Percentiles rank a stretch among this genome's conserved stretches.
phyloP scores from a whole-genome alignment of 805 yeast species.

The Suhomyces sp. region DNA sequence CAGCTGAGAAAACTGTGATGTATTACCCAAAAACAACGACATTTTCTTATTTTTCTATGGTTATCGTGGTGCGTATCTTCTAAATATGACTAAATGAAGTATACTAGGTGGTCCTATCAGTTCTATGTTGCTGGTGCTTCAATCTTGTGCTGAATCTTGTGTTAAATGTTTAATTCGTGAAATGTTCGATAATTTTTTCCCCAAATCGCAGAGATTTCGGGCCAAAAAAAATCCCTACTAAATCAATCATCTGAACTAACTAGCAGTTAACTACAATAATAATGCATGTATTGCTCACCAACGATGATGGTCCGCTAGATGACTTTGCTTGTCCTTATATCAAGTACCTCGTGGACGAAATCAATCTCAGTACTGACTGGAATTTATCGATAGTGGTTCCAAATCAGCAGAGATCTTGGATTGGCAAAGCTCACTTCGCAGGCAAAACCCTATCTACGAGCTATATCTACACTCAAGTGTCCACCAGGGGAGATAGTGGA shows the following conservation, averaged over 20 bases:
- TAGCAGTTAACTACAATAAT: background rate
- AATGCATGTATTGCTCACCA: constrained; percentile 65
- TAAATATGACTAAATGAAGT: background rate
- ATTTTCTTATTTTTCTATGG: constrained; percentile 27
- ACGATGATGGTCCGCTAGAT: constrained; percentile 95
- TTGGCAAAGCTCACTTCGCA: constrained; percentile 94
- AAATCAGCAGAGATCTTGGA: constrained; percentile 87
- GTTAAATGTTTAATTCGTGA: background rate
- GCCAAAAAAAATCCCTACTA: background rate
- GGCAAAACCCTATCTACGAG: constrained; percentile 60
- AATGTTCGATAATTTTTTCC: background rate
- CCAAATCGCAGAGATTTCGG: background rate
- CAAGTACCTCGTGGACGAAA: constrained; percentile 72
- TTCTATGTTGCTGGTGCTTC: background rate
- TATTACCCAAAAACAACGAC: constrained; percentile 61
- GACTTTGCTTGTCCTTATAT: constrained; percentile 80
- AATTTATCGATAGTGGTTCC: constrained; percentile 82
- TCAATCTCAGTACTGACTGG: constrained; percentile 72
- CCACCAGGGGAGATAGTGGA: constrained; percentile 44
- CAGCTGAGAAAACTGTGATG: constrained; percentile 40
- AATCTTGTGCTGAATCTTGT: background rate
- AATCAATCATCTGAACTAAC: background rate
- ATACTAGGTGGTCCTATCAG: background rate
- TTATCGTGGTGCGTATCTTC: background rate
- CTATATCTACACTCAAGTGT: constrained; percentile 54